Base-by-base conservation (phyloP, 768 basidiomycete genomes). In the Termitomyces sp. region DNA sequence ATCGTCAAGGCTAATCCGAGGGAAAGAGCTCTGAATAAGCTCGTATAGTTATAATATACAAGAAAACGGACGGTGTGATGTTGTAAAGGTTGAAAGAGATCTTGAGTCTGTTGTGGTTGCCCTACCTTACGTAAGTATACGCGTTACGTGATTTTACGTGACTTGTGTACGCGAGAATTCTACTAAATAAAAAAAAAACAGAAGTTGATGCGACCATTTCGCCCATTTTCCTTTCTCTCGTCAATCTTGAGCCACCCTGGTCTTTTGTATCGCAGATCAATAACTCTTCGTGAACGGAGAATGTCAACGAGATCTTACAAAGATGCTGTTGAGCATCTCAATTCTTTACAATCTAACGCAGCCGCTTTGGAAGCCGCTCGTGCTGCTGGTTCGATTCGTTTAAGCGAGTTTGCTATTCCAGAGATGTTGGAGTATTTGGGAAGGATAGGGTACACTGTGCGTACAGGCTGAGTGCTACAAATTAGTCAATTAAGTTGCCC, bases 361-460 rank as follows among this genome's bases (percentile, higher is more conserved):
- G 91, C 94, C n/a, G 83, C 86, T 20, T 76, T 99, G 22, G 93
- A 94, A 27, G 90, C 89, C 18, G 79, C 87, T 33, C 85, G 90
- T 36, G 86, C 88, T 33, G 81, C 86, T 7, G 89, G 91, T 2
- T 50, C 54, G 22, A 83, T 83, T 5, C 76, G 76, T 27, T 70
- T 76, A 45, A 79, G 72, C 62, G 72, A 80, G 53, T 81, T 82
- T 63, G 89, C 89, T 20, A 88, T 97, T 41, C 82, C 85, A 12
- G 91, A 97, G 73, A 96, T 92, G 87, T 68, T 91, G 44, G 94
- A 96, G 65, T 98, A 96, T 68, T 76, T 98, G 35, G 73, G 75
- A 23, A 78, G 94, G 57, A 89, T 95, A 64, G 95, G 94, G 13
- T 94, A 98, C 70, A 76, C 75, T 59, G 96, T 95, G 67, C 60